phyloP scores from a whole-genome alignment of 2,329 filamentous ascomycete genomes.

The Domatiomyces globalis region DNA sequence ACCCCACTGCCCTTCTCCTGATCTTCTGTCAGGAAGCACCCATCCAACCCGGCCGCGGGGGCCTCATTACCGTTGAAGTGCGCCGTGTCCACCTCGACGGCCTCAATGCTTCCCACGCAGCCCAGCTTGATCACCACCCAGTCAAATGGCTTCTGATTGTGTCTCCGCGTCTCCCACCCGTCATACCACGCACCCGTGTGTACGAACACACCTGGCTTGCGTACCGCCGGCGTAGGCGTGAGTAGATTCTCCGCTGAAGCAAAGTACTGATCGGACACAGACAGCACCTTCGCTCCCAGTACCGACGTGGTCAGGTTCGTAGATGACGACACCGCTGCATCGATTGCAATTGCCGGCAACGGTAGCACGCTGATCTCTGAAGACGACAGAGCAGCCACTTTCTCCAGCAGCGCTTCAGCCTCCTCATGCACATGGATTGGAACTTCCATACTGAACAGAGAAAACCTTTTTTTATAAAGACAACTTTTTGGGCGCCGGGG shows the following conservation, averaged over 20 bases:
- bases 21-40: constrained; percentile 18
- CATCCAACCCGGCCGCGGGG: constrained; percentile 29
- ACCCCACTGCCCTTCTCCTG: constrained; percentile 20
- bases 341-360: constrained; percentile 37
- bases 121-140: constrained; percentile 44
- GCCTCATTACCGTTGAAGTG: constrained; percentile 34
- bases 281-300: constrained; percentile 41
- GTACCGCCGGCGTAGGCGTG: constrained; percentile 41
- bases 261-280: constrained; percentile 49
- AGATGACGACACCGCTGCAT: constrained; percentile 40
- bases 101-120: constrained; percentile 24
- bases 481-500: no score
- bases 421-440: no score
- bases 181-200: constrained; percentile 51
- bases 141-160: constrained; percentile 44
- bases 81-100: constrained; percentile 32
- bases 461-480: no score
- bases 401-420: no score
- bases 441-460: no score
- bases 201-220: constrained; percentile 43
- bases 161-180: constrained; percentile 49
- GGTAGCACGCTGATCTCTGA: constrained; percentile 11
- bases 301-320: constrained; percentile 33
- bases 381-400: neutral
- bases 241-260: constrained; percentile 45